These are phyloP conservation scores for Penicillium sp. DNA, from an alignment of 2,329 filamentous ascomycete species.

Conservation along the genomic window DNA sequence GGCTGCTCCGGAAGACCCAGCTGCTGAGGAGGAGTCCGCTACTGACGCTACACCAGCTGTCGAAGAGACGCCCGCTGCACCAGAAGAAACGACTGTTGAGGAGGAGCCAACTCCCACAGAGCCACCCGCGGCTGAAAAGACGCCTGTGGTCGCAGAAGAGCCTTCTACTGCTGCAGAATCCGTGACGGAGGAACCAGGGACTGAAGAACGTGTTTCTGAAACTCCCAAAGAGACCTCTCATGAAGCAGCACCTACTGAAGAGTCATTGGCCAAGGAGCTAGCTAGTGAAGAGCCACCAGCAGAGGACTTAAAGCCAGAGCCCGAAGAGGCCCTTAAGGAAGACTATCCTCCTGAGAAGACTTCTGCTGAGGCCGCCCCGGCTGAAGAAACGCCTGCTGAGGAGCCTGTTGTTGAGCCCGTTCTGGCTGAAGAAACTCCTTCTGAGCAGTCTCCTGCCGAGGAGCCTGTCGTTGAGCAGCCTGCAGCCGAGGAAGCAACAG, in stretches of 20 bases:
- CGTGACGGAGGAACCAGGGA: slow-evolving; percentile 11
- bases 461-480: slow-evolving; percentile 16
- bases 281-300: slow-evolving; percentile 17
- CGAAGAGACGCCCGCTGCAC: slow-evolving; percentile 3
- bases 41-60: slow-evolving; percentile 1
- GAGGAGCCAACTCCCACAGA: not conserved
- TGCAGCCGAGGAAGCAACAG: slow-evolving; percentile 15
- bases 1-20: slow-evolving; percentile 8
- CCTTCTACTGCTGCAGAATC: slow-evolving; percentile 2
- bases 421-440: slow-evolving; percentile 3
- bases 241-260: slow-evolving; percentile 4
- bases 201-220: slow-evolving; percentile 15
- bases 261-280: slow-evolving; percentile 4
- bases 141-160: not conserved
- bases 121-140: not conserved
- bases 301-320: not conserved
- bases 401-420: not conserved
- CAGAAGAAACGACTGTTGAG: too few relatives aligned
- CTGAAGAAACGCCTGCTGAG: slow-evolving; percentile 6
- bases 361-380: not conserved
- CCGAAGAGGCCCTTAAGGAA: slow-evolving; percentile 3
- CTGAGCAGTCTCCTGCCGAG: slow-evolving; percentile 20
- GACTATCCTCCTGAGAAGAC: slow-evolving; percentile 4
- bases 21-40: not conserved
- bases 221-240: slow-evolving; percentile 12